Evolutionary conservation across 208 protist genomes (phyloP).

Genomic region (Kentomonas sorsogonicus): DNA sequence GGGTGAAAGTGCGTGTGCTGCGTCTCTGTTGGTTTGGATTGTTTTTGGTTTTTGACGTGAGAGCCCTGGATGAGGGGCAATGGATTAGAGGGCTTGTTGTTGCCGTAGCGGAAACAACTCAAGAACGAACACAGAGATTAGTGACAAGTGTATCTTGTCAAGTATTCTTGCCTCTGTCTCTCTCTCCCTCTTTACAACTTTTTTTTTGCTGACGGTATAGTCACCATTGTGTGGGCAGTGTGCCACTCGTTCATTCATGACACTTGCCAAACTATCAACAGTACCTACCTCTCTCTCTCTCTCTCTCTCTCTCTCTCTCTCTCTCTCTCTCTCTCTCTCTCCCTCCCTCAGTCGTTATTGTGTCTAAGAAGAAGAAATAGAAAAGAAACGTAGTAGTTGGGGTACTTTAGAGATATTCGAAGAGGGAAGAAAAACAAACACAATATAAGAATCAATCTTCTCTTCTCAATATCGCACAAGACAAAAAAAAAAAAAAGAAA

Average conservation of each 20-base stretch:
- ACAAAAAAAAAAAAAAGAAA: conserved; percentile 14
- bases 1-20: not conserved
- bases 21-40: conserved; percentile 14
- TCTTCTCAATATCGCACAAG: not conserved
- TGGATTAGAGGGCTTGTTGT: not conserved
- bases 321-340: not conserved
- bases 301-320: not conserved
- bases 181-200: conserved; percentile 2
- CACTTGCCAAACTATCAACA: too few species aligned
- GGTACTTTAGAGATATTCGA: too few species aligned
- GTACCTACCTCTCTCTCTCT: not conserved
- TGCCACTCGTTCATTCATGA: too few species aligned
- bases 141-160: not conserved
- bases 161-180: conserved; percentile 2
- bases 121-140: too few species aligned
- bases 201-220: conserved; percentile 6
- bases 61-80: not conserved
- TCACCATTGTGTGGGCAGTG: not conserved
- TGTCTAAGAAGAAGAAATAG: too few species aligned
- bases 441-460: too few species aligned
- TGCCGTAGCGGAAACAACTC: too few species aligned
- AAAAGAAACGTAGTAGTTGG: too few species aligned
- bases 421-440: too few species aligned
- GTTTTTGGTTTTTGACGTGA: conserved; percentile 10
- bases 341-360: too few species aligned